Evolutionary conservation across 2,329 filamentous ascomycete species (phyloP), one percentile per base, ranked within the genome.

Genomic region (Biscogniauxia sp.): DNA sequence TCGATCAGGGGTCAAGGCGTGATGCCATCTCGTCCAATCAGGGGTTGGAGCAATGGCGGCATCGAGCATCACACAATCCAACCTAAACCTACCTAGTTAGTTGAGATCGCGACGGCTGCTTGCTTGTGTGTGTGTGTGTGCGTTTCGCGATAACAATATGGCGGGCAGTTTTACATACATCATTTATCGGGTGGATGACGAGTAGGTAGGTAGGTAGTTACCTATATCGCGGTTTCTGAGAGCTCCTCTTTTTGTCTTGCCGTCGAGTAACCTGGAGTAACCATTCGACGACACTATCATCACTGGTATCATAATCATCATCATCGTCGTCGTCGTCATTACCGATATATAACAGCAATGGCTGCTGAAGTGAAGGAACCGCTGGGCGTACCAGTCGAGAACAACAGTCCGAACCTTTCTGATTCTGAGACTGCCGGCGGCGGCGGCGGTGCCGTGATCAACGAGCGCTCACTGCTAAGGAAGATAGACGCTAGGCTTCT

Each of bases 381-480:
- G 8, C n/a, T 58, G 17, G 54, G 59, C 3, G 57, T 56, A 9
- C 41, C 49, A 25, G 54, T 54, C 19, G 66, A 65, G 4, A 32
- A 32, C 2, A 32, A 7, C 9, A 61, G 62, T 19, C 61, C 68
- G 1, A 61, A 56, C 2, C 59, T 52, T 3, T 70, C 69, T 20
- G 68, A 66, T 37, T 66, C 66, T 13, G 71, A 73, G 58, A 59
- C 57, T 7, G 62, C 58, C 19, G 64, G 58, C 28, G 28, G 28
- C 19, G 64, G 58, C 28, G 28, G 28, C 28, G 23, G 23, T 5
- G 23, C 59, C 0, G 50, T 58, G 5, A 56, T 88, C 32, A 82
- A 84, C 58, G 87, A 89, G 68, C 82, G 78, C 50, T 75, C 78
- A 0, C 74, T 91, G 1, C 67, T 90, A 6, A 78, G 86, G 9